A percentile compares a stretch with the other conserved stretches of the same genome.
Evolutionary conservation across 345 rosid genomes (phyloP).

Genomic region (Barbarea vulgaris): DNA sequence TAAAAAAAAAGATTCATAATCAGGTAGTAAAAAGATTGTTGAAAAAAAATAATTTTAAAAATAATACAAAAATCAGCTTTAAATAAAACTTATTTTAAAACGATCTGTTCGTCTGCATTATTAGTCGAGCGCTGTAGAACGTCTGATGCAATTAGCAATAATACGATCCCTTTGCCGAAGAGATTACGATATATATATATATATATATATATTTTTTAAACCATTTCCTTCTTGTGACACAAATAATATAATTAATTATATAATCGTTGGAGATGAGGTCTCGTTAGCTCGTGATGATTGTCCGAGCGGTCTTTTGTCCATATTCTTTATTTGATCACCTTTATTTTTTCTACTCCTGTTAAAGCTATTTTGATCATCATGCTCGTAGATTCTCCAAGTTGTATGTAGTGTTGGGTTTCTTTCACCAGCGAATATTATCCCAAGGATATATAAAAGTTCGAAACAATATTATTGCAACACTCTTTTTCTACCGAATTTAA

Average conservation of each 20-base stretch:
- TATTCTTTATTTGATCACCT: conserved; percentile 42
- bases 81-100: neutral
- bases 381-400: conserved; percentile 45
- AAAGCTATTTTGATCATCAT: conserved; percentile 42
- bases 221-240: conserved; percentile 8
- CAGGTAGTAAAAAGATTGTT: too few relatives aligned
- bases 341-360: conserved; percentile 38
- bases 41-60: neutral
- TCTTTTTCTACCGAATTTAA: neutral
- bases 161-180: conserved; percentile 2
- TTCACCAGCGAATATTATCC: conserved; percentile 44
- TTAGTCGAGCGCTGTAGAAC: conserved; percentile 4
- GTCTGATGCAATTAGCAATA: neutral
- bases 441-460: conserved; percentile 1
- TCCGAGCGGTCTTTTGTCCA: conserved; percentile 43
- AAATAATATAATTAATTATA: conserved; percentile 33
- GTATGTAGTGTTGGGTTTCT: conserved; percentile 43
- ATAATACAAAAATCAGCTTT: neutral
- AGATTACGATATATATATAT: conserved; percentile 2
- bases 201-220: too few relatives aligned
- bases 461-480: conserved; percentile 5
- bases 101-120: neutral
- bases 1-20: too few relatives aligned
- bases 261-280: conserved; percentile 35
- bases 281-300: conserved; percentile 43